phyloP scores from a whole-genome alignment of 148 eudicot genomes.

The Polygonum maritimum region DNA sequence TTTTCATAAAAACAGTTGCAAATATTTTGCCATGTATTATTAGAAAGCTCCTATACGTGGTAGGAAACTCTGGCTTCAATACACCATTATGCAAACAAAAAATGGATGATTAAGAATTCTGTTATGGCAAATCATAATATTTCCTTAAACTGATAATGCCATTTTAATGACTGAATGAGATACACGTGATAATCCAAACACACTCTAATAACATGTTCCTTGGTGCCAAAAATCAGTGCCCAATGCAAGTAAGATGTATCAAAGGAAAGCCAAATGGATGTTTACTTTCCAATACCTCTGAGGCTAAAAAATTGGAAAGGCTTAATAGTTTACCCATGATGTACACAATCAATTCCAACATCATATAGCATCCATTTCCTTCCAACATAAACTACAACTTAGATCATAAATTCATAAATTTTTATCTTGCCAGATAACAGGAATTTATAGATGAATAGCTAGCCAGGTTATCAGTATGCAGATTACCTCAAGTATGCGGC shows the following conservation, averaged over 20 bases:
- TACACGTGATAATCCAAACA: too few species aligned
- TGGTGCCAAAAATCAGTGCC: too few species aligned
- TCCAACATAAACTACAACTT: not conserved
- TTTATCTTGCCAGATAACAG: not conserved
- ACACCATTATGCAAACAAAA: not conserved
- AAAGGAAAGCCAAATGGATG: too few species aligned
- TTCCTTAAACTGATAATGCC: too few species aligned
- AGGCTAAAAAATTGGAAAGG: not conserved
- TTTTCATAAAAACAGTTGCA: not conserved
- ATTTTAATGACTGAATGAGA: too few species aligned
- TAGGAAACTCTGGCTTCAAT: not conserved
- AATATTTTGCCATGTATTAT: not conserved
- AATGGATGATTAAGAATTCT: not conserved
- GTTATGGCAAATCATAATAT: too few species aligned
- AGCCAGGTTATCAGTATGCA: not conserved
- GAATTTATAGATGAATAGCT: not conserved
- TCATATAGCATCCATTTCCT: not conserved
- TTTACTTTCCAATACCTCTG: not conserved
- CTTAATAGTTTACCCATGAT: not conserved
- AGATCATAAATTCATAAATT: not conserved
- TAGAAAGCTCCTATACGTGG: not conserved
- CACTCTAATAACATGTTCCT: too few species aligned
- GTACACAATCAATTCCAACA: not conserved
- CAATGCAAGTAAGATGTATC: too few species aligned
- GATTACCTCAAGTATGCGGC: slow-evolving; percentile 62